Conservation (phyloP, 192 early-diverging fungal species). For the Rhizophagus sp. region DNA sequence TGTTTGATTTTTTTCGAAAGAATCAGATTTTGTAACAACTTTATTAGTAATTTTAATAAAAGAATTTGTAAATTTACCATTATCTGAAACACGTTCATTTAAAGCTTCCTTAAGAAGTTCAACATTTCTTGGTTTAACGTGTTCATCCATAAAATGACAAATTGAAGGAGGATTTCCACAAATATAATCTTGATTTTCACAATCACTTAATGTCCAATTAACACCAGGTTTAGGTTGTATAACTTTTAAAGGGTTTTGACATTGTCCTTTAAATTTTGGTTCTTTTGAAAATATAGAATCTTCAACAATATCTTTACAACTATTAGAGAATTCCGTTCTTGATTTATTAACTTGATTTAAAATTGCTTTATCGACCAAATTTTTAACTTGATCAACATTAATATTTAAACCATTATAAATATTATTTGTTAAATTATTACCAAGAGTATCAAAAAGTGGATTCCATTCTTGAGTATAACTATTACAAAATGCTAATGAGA, state of each 20-base stretch:
- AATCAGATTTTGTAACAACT: neutral
- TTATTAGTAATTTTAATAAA: neutral
- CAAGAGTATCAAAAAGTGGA: conserved; percentile 33
- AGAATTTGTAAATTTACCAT: neutral
- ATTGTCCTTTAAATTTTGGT: conserved; percentile 58
- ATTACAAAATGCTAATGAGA: conserved; percentile 47
- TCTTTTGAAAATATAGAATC: conserved; percentile 50
- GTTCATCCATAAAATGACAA: conserved; percentile 39
- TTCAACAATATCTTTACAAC: conserved; percentile 38
- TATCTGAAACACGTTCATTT: neutral
- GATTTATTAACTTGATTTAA: conserved; percentile 19
- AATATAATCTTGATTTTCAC: conserved; percentile 55
- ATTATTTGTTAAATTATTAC: conserved; percentile 28
- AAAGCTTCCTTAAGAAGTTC: too few relatives aligned
- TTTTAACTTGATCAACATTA: conserved; percentile 19
- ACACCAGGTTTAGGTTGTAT: conserved; percentile 49
- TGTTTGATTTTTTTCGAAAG: neutral
- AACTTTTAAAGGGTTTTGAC: conserved; percentile 51
- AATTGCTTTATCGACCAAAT: conserved; percentile 18
- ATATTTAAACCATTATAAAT: conserved; percentile 35
- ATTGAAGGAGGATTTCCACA: conserved; percentile 63
- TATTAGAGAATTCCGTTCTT: neutral
- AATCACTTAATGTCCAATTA: conserved; percentile 53
- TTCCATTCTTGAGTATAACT: conserved; percentile 39
- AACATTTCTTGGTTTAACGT: neutral